A percentile compares a stretch with the other conserved stretches of the same genome.
Evolutionary conservation across 2,329 filamentous ascomycete species (phyloP).

Genomic region (Diaporthe sp.): DNA sequence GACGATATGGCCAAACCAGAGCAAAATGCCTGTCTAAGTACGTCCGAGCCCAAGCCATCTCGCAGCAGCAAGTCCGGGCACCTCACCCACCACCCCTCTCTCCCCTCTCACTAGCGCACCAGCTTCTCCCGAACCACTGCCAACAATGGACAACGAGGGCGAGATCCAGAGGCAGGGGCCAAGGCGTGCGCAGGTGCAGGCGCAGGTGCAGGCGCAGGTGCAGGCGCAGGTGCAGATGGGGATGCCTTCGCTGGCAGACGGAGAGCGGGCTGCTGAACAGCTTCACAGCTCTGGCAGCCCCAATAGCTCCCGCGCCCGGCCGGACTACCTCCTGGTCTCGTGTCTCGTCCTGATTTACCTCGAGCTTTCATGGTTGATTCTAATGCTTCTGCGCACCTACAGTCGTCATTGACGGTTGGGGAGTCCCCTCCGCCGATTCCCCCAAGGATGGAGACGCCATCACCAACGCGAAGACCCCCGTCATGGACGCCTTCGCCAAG

Average conservation of each 20-base stretch:
- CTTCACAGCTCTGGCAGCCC: not conserved
- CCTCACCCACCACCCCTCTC: not conserved
- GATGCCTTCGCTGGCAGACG: not conserved
- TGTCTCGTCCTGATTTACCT: conserved; percentile 67
- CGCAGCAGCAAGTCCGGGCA: not conserved
- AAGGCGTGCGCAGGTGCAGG: not conserved
- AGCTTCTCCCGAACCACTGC: not conserved
- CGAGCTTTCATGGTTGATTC: conserved; percentile 69
- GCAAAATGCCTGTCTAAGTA: conserved; percentile 72
- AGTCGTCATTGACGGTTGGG: conserved; percentile 99
- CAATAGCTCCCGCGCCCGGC: conserved; percentile 34
- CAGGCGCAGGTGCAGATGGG: not conserved
- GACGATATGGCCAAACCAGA: conserved; percentile 63
- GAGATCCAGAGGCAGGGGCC: conserved; percentile 4
- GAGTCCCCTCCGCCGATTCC: conserved; percentile 82
- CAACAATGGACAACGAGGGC: not conserved
- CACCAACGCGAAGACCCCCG: conserved; percentile 88
- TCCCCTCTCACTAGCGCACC: conserved; percentile 35
- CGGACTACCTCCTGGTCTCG: conserved; percentile 54
- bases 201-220: not conserved
- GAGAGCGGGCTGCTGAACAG: not conserved
- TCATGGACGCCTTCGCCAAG: conserved; percentile 92
- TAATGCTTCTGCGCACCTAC: conserved; percentile 60
- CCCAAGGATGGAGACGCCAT: conserved; percentile 95
- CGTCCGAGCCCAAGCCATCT: conserved; percentile 49